Evolutionary conservation across 805 yeast genomes (phyloP), one percentile per base, ranked within the genome.

Genomic region (Starmerella stigmatis): DNA sequence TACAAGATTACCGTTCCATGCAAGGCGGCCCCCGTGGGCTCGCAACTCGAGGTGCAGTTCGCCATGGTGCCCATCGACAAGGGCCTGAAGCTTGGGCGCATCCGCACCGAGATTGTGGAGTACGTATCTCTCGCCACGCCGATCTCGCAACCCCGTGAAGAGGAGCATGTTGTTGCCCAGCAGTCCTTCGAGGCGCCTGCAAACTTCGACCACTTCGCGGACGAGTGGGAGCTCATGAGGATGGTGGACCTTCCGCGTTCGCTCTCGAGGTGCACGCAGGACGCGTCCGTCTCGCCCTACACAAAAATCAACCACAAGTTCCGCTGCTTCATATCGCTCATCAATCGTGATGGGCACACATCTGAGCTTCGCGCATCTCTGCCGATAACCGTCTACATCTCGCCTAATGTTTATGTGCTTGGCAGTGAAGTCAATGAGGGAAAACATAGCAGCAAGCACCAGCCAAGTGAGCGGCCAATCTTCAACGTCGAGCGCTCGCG

Each of bases 291-390:
- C 30, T 65, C 72, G 26, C 71, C 72, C 22, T 75, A 78, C 58
- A 71, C 86, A 47, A 85, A 85, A 61, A 86, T 92, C 12, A 75
- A 94, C 45, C 98, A 92, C 65, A 88, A 86, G 64, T 64, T 92
- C 46, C 81, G 85, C 57, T 84, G 88, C 60, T 78, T 75, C 9
- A 76, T 92, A 47, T 81, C 85, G 1, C 69, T 92, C 51, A 64
- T 76, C 32, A 89, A 92, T 59, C 81, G 94, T 0, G 96, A 86
- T 61, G 95, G 95, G 3, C 97, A 89, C 59, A 78, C 81, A 3
- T 85, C 96, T 0, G 96, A 88, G 61, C 68, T 89, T 41, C 70
- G 97, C 26, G 96, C 96, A 0, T 81, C 96, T 0, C 67, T 89
- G 51, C 97, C 97, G 0, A 70, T 89, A 4, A 74, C 72, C 23